Evolutionary conservation across 1,139 yeast species (phyloP).

Genomic region (Magnusiomyces tetraspermus): DNA sequence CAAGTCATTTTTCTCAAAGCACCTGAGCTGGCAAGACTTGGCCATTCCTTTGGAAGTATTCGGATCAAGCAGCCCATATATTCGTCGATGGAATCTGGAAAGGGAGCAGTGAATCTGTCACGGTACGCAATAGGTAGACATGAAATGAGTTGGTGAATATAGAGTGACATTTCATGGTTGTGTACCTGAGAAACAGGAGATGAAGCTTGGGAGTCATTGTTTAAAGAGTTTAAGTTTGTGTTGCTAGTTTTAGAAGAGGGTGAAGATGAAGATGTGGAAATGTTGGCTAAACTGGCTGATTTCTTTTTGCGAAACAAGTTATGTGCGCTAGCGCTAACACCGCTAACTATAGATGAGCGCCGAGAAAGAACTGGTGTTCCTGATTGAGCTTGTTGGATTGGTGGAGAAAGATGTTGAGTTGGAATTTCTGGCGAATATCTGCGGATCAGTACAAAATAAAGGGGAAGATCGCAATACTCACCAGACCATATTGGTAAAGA

Average conservation of each 20-base stretch:
- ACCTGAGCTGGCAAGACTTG: neutral
- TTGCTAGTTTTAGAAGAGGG: neutral
- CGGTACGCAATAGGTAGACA: neutral
- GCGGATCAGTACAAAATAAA: conserved; percentile 3
- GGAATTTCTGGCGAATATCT: neutral
- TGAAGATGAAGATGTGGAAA: neutral
- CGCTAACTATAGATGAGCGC: conserved; percentile 1
- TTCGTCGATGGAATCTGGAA: neutral
- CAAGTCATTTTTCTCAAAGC: conserved; percentile 2
- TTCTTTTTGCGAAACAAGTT: conserved; percentile 1
- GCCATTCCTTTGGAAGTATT: conserved; percentile 4
- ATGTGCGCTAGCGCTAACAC: neutral
- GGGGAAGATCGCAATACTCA: conserved; percentile 3
- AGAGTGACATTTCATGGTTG: neutral
- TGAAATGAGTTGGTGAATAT: conserved; percentile 1
- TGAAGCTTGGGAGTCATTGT: neutral
- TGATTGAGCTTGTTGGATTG: neutral
- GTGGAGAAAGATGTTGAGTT: neutral
- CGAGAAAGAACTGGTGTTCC: neutral
- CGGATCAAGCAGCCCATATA: neutral
- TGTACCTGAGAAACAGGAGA: neutral
- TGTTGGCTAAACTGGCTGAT: neutral
- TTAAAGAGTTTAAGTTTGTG: neutral
- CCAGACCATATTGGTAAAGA: conserved; percentile 2
- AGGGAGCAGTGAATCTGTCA: neutral